Base-by-base conservation (phyloP, 2,329 filamentous ascomycete genomes). In the Sarocladium brachiariae region DNA sequence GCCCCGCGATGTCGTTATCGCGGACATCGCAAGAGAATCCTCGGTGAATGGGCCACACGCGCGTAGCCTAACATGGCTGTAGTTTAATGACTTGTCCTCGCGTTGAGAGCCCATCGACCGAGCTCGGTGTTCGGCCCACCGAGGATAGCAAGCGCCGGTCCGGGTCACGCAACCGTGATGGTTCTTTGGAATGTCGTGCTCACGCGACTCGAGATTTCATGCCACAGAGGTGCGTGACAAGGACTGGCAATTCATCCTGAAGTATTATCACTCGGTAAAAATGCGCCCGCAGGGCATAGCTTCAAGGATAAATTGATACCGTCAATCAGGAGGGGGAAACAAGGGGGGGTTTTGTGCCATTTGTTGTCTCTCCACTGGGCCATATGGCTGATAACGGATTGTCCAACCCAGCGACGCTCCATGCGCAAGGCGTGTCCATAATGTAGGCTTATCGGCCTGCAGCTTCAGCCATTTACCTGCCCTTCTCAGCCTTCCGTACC, bases 401-500 rank as follows among this genome's bases (percentile, higher is more conserved):
- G 7, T 30, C 27, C 39, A 11, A 24, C 21, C 23, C 21, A 25
- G 39, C 21, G 19, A 11, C 8, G 18, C 39, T 43, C 21, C 21
- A 4, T 23, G 39, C 39, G 11, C 19, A 16, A 25, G 39, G 39
- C 39, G 39, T 43, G 39, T 25, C 39, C 13, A 13, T 30, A 30
- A 30, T 27, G 23, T 24, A 43, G 19, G 21, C 39, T 43, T 43
- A 43, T 43, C 39, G 27, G 39, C 27, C 39, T 43, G 39, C 39
- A 43, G 21, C 39, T n/a, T 11, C 39, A 7, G 13, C 39, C 11
- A 25, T 13, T 39, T 19, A 39, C 39, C 39, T 43, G 39, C 39
- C 39, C 19, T 6, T 43, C 39, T 27, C 39, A 43, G 39, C 21
- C 39, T 43, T 21, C 18, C n/a, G n/a, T 27, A 9, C 21, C 23